Evolutionary conservation across 1,284 basidiomycete species (phyloP), one percentile per base, ranked within the genome.

Genomic region (Sphaerobolus stellatus): DNA sequence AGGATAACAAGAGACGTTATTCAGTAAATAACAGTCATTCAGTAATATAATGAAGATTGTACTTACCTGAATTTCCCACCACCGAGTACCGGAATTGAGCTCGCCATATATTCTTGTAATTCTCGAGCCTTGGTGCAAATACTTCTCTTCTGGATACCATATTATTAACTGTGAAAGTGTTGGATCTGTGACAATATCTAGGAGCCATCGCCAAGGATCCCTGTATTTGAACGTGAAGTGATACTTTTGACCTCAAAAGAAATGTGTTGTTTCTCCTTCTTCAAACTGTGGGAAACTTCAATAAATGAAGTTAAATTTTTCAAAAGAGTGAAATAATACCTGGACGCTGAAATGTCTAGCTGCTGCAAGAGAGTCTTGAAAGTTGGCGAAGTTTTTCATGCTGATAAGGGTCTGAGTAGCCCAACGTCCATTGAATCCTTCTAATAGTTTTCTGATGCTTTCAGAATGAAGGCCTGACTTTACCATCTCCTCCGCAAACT

Each of bases 201-300:
- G 50, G n/a, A 67, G 60, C 47, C 59, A 63, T 22, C 64, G 53
- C 68, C 67, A 68, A 11, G 62, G 62, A 52, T 67, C 61, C 1
- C 63, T 61, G 50, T 65, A 69, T 25, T 63, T 33, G 40, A 68
- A 69, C n/a, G 56, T 25, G 41, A 62, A 64, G 24, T 47, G 29
- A 22, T 58, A 57, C 5, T 7, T 24, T 38, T 56, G 48, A 5
- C 60, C 60, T 11, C 53, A 25, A 38, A 58, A 65, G 16, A 8
- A 48, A n/a, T 54, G 55, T 5, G 57, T 48, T 2, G 64, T 57
- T 11, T 24, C 34, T 13, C 50, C 61, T 5, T 43, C 11, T 31
- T 60, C 54, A 50, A 66, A 66, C 63, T 65, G 44, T 22, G n/a
- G 11, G 5, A 13, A 28, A 14, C 18, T 16, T 40, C 16, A 22